A percentile compares a stretch with the other conserved stretches of the same genome.
Conservation (phyloP, 371 early-diverging fungal species). For the Apophysomyces elegans region DNA sequence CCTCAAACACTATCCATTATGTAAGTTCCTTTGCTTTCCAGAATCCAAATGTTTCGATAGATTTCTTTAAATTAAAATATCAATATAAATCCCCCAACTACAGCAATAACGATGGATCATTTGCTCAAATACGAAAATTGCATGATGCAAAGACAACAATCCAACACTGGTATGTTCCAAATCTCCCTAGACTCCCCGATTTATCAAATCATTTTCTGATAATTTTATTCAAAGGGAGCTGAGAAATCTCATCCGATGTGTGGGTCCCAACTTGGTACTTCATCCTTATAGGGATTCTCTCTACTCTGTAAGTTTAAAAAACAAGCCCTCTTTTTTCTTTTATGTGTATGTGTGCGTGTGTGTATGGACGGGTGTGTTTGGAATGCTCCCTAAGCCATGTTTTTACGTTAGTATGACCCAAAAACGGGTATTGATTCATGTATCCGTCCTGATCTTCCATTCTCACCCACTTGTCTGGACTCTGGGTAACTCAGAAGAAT, state of each 20-base stretch:
- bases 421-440: constrained; percentile 17
- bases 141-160: constrained; percentile 21
- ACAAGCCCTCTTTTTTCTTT: not conserved
- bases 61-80: not conserved
- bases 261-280: constrained; percentile 8
- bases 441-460: constrained; percentile 21
- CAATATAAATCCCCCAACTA: not conserved
- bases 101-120: constrained; percentile 20
- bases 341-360: too few species aligned
- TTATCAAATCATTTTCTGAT: not conserved
- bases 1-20: constrained; percentile 11
- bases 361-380: too few species aligned
- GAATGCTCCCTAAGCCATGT: too few species aligned
- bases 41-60: too few species aligned
- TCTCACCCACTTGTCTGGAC: constrained; percentile 26
- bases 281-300: constrained; percentile 21
- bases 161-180: constrained; percentile 22
- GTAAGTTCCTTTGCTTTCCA: constrained; percentile 8
- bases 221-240: constrained; percentile 17
- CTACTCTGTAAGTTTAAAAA: constrained; percentile 13
- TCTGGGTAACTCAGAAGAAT: constrained; percentile 19
- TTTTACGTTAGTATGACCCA: constrained; percentile 18
- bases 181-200: not conserved
- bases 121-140: constrained; percentile 13
- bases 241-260: constrained; percentile 22